These are phyloP conservation scores for Hypericum perforatum DNA, from an alignment of 345 rosid species.

Conservation along the genomic window DNA sequence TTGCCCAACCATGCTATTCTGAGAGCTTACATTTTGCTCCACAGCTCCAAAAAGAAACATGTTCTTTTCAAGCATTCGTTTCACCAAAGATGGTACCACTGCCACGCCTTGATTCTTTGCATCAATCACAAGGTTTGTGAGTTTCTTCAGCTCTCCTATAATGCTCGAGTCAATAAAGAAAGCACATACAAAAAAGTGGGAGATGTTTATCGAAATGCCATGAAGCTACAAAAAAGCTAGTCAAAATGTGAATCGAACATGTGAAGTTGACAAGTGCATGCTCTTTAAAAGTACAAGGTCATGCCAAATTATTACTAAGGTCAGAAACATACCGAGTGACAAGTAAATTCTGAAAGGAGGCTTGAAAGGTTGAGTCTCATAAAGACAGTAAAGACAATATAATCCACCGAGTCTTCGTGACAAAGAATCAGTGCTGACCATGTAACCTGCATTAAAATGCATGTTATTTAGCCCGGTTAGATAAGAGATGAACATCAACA, in stretches of 20 bases:
- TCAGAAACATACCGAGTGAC: conserved; percentile 48
- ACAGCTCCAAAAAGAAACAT: conserved; percentile 68
- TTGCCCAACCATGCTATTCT: conserved; percentile 33
- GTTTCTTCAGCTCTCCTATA: conserved; percentile 66
- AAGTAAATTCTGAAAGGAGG: conserved; percentile 64
- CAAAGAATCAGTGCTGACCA: conserved; percentile 42
- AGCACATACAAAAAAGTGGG: not conserved
- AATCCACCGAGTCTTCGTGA: conserved; percentile 68
- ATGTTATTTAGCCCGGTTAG: not conserved
- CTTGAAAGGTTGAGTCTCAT: conserved; percentile 76
- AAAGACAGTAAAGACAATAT: conserved; percentile 83
- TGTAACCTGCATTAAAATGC: conserved; percentile 47
- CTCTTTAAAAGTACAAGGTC: too few relatives aligned
- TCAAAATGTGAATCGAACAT: too few relatives aligned
- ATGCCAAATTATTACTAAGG: too few relatives aligned
- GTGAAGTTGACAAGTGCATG: too few relatives aligned
- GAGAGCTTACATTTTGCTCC: conserved; percentile 39
- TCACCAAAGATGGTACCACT: conserved; percentile 42
- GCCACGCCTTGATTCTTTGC: conserved; percentile 39
- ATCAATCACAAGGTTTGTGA: conserved; percentile 47
- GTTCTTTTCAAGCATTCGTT: conserved; percentile 55
- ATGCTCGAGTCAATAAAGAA: not conserved
- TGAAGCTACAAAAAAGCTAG: too few relatives aligned
- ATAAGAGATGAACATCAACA: too few relatives aligned
- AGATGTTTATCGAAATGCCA: not conserved